Percentiles rank a stretch among this genome's conserved stretches.
These are phyloP conservation scores for Lasiodiplodia citricola DNA, from an alignment of 2,329 filamentous ascomycete genomes.

Conservation along the genomic window DNA sequence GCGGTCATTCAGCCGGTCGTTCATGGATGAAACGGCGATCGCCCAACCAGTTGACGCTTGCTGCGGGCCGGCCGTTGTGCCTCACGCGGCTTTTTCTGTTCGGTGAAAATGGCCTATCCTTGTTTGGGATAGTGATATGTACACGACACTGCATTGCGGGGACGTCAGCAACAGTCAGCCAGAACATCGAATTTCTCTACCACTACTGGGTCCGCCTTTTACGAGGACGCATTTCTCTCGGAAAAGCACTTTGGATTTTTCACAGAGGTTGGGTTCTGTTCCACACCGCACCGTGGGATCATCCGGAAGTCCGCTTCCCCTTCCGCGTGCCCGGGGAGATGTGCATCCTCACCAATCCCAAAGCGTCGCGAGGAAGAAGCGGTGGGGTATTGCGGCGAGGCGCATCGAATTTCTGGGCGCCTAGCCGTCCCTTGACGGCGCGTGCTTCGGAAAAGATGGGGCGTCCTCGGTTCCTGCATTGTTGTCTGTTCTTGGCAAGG, in stretches of 20 bases:
- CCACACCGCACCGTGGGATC: neutral
- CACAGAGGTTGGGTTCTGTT: neutral
- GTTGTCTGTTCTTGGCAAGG: neutral
- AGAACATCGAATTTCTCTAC: neutral
- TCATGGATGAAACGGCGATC: neutral
- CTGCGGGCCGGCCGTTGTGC: neutral
- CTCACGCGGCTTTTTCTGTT: neutral
- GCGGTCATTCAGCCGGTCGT: neutral
- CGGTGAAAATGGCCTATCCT: neutral
- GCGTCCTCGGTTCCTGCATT: slow-evolving; percentile 11
- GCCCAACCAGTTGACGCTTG: neutral
- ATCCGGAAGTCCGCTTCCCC: neutral
- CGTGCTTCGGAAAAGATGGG: slow-evolving; percentile 10
- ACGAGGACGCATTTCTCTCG: neutral
- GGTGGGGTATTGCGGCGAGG: neutral
- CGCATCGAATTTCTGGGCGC: neutral
- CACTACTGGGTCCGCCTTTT: neutral
- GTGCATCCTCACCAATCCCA: neutral
- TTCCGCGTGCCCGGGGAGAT: neutral
- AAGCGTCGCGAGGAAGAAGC: neutral
- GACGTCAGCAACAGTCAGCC: neutral
- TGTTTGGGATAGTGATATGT: neutral
- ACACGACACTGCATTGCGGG: neutral
- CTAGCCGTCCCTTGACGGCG: neutral
- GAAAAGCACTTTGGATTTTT: neutral